Evolutionary conservation across 2,329 filamentous ascomycete species (phyloP).

Genomic region (Colletotrichum sp.): DNA sequence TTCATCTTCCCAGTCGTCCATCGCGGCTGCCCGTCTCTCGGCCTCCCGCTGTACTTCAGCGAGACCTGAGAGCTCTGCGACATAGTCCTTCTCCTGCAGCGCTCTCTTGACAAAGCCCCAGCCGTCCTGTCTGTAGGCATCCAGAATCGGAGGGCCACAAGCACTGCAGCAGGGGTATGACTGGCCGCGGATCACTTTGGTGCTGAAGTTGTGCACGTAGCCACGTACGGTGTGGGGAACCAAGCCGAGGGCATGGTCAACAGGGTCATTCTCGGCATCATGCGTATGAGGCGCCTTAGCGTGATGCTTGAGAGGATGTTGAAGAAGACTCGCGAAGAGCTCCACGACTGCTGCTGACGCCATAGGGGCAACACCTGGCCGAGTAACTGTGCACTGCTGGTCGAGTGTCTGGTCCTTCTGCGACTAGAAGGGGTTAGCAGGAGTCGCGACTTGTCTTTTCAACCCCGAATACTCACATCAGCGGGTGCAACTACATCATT

Average conservation of each 20-base stretch:
- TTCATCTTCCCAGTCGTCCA: conserved; percentile 66
- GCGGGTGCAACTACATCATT: conserved; percentile 95
- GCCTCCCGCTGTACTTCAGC: conserved; percentile 72
- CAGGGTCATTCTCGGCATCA: conserved; percentile 59
- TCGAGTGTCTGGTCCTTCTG: conserved; percentile 95
- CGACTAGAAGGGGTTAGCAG: conserved; percentile 60
- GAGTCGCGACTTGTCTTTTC: neutral
- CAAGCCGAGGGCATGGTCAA: conserved; percentile 67
- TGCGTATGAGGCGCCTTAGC: conserved; percentile 60
- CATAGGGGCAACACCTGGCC: conserved; percentile 89
- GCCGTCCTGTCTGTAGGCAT: conserved; percentile 68
- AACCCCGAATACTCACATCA: conserved; percentile 69
- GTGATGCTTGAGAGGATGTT: conserved; percentile 77
- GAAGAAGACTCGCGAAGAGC: conserved; percentile 83
- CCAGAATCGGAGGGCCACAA: conserved; percentile 74
- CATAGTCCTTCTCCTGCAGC: conserved; percentile 76
- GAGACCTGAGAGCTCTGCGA: conserved; percentile 76
- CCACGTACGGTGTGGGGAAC: conserved; percentile 84
- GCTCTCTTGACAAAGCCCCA: conserved; percentile 82
- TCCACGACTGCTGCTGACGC: conserved; percentile 92
- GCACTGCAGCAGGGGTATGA: conserved; percentile 84
- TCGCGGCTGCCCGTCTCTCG: conserved; percentile 53
- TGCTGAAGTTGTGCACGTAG: conserved; percentile 76
- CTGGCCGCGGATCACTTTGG: conserved; percentile 73
- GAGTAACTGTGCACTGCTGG: conserved; percentile 96